Base-by-base conservation (phyloP, 371 early-diverging fungal species). In the Apophysomyces variabilis region DNA sequence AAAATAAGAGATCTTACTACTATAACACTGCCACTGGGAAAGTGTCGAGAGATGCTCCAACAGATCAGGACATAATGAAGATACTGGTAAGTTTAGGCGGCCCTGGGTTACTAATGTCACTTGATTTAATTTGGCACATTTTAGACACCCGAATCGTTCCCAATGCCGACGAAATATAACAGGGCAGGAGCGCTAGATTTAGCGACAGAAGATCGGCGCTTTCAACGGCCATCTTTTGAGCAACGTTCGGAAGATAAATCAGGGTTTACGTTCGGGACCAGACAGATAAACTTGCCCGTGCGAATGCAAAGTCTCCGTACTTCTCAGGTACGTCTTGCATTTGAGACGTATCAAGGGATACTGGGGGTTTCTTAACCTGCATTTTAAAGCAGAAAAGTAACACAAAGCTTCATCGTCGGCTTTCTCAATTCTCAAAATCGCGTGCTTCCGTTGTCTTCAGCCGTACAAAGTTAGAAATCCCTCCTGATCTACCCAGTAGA, bases 1-100 rank as follows among this genome's bases (percentile, higher is more conserved):
- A 85, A 50, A 87, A 92, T 59, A 87, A 92, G 54, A 74, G 92
- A 54, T 89, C 88, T 4, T 98, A 96, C 76, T 97, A 93, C 74
- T 96, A 95, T 84, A 91, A 96, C 78, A 90, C 96, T 7, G 78
- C 76, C 57, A 91, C 95, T 0, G 89, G 90, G 32, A 81, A 90
- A 61, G 95, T 96, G 6, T 94, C 91, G 68, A 97, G 97, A 97
- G 70, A 83, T 45, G 77, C 86, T 57, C 98, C 98, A 37, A 80
- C 79, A n/a, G 74, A 75, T 61, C 89, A 91, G 32, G 79, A 82
- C 26, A 84, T 97, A 67, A 78, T 87, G 57, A 83, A 84, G 32
- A 89, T 94, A 58, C 86, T 87, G 76, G 85, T 79, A 78, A 71
- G 67, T 58, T 59, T 36, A 16, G 43, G 50, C 11, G 16, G 32